phyloP scores from a whole-genome alignment of 164 flowering plant species.

The Magnolia sinica region DNA sequence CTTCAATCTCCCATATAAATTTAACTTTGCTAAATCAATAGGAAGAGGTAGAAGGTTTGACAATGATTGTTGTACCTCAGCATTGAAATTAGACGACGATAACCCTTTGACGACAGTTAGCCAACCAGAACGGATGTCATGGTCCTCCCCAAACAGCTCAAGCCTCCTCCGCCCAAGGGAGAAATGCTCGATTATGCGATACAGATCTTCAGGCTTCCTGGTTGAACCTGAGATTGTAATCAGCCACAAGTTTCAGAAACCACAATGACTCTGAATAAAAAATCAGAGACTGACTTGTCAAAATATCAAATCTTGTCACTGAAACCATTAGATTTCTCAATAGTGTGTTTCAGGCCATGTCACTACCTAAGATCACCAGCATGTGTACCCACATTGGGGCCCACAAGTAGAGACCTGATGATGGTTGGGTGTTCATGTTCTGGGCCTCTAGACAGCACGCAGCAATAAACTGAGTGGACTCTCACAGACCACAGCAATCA shows the following conservation, averaged over 20 bases:
- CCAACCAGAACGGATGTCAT: constrained; percentile 97
- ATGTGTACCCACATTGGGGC: too few species aligned
- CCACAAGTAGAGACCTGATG: too few species aligned
- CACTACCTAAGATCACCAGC: neutral
- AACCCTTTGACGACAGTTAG: constrained; percentile 88
- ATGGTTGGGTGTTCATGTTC: too few species aligned
- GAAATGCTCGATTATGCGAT: constrained; percentile 93
- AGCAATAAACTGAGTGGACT: too few species aligned
- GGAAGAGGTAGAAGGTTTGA: too few species aligned
- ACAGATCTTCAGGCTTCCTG: constrained; percentile 92
- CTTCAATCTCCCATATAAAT: too few species aligned
- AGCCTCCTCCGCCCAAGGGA: constrained; percentile 93
- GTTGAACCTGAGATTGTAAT: constrained; percentile 67
- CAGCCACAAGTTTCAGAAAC: neutral
- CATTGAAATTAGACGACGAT: constrained; percentile 81
- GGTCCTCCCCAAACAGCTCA: constrained; percentile 98
- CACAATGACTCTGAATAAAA: neutral
- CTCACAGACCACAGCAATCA: too few species aligned
- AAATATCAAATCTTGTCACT: neutral
- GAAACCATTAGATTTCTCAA: too few species aligned
- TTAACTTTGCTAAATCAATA: too few species aligned
- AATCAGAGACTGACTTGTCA: neutral
- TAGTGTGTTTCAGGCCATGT: neutral
- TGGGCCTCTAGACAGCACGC: too few species aligned
- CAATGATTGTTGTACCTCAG: constrained; percentile 49